These are phyloP conservation scores for Tarenaya hassleriana DNA, from an alignment of 345 rosid species.

Conservation along the genomic window DNA sequence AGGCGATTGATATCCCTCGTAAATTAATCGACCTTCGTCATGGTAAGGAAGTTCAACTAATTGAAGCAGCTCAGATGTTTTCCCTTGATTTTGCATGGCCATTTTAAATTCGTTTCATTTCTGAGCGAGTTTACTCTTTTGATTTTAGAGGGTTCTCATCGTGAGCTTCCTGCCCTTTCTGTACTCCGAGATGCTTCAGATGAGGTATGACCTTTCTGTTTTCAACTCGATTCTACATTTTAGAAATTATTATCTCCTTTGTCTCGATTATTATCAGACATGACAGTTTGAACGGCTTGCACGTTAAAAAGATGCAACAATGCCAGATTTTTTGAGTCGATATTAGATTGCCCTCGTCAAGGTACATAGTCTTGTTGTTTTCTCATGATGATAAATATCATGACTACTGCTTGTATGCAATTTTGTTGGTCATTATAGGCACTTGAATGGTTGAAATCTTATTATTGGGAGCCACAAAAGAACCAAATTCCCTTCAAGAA, in stretches of 20 bases:
- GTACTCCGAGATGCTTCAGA: slow-evolving; percentile 66
- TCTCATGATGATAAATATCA: slow-evolving; percentile 2
- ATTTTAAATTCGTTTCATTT: no score
- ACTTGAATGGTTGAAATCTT: slow-evolving; percentile 72
- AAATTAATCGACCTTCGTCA: slow-evolving; percentile 85
- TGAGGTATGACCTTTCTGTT: slow-evolving; percentile 52
- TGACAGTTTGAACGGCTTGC: not conserved
- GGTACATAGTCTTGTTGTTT: slow-evolving; percentile 12
- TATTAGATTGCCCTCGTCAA: not conserved
- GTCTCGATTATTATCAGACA: not conserved
- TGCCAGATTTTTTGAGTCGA: no score
- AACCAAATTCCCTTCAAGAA: slow-evolving; percentile 47
- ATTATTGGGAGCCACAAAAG: slow-evolving; percentile 80
- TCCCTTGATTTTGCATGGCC: slow-evolving; percentile 18
- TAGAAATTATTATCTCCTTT: no score
- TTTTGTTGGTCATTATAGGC: slow-evolving; percentile 55
- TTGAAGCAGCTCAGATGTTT: not conserved
- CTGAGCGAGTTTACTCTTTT: no score
- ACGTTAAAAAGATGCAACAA: not conserved
- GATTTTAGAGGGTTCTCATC: slow-evolving; percentile 79
- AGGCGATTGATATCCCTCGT: slow-evolving; percentile 73
- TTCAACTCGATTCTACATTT: slow-evolving; percentile 1
- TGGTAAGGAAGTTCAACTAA: slow-evolving; percentile 42
- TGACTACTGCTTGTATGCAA: not conserved
- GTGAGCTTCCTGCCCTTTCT: slow-evolving; percentile 72